These are phyloP conservation scores for Penicillium sumatraense DNA, from an alignment of 2,329 filamentous ascomycete species.

Conservation along the genomic window DNA sequence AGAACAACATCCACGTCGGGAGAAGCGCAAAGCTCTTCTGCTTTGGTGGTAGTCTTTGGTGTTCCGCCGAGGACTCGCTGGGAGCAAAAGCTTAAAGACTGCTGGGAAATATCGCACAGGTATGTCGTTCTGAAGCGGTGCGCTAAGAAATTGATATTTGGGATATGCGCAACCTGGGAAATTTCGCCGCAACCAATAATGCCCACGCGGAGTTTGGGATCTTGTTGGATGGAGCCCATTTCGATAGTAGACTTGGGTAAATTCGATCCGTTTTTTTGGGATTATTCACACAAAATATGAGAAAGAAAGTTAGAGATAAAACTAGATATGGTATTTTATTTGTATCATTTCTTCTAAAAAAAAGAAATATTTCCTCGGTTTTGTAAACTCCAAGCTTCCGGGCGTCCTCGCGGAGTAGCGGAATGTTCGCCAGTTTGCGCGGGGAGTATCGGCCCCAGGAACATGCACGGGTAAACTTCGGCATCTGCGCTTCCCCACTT, in stretches of 20 bases:
- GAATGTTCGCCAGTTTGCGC: background rate
- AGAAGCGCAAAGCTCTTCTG: conserved; percentile 50
- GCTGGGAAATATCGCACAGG: conserved; percentile 58
- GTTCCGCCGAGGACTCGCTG: conserved; percentile 25
- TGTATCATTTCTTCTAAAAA: no score
- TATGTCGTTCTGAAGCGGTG: conserved; percentile 52
- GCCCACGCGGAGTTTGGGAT: background rate
- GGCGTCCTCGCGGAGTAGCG: background rate
- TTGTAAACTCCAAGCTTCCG: background rate
- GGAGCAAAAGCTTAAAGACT: conserved; percentile 46
- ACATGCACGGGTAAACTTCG: background rate
- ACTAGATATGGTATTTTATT: no score
- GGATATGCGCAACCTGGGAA: conserved; percentile 57
- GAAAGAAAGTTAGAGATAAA: no score
- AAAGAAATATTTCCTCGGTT: no score
- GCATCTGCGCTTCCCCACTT: no score
- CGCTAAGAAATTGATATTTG: conserved; percentile 50
- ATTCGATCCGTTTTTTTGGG: no score
- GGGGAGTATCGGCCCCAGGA: background rate
- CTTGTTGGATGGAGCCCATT: background rate
- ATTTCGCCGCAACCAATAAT: conserved; percentile 49
- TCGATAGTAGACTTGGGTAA: background rate
- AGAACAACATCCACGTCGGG: conserved; percentile 56
- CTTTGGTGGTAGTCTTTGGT: conserved; percentile 39
- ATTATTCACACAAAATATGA: no score